phyloP scores from a whole-genome alignment of 768 basidiomycete species.

The Gelatoporia subvermispora region DNA sequence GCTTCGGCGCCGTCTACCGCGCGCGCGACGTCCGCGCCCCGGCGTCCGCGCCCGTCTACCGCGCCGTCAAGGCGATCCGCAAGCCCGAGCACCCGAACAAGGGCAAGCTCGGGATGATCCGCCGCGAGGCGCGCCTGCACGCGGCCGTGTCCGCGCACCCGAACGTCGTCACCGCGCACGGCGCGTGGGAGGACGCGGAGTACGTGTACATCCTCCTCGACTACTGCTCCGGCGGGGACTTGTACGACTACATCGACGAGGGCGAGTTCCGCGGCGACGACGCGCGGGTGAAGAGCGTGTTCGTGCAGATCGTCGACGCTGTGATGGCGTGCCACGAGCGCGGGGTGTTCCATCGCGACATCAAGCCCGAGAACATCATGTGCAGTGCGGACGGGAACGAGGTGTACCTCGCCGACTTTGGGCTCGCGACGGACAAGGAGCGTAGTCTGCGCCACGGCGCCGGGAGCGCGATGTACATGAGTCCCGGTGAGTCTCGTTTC shows the following conservation, averaged over 20 bases:
- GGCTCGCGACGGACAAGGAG: constrained; percentile 25
- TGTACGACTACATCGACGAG: constrained; percentile 37
- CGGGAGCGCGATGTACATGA: constrained; percentile 35
- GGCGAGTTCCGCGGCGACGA: constrained; percentile 32
- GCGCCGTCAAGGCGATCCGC: constrained; percentile 20
- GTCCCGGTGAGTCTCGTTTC: not conserved
- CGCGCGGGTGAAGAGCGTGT: constrained; percentile 38
- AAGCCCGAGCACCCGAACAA: constrained; percentile 7
- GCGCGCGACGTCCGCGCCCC: constrained; percentile 13
- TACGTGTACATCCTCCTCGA: constrained; percentile 22
- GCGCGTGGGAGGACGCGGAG: constrained; percentile 1
- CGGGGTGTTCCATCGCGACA: constrained; percentile 47
- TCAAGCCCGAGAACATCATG: constrained; percentile 49
- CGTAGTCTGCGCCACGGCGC: constrained; percentile 34
- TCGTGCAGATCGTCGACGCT: constrained; percentile 45
- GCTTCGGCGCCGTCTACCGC: constrained; percentile 24
- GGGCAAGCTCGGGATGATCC: constrained; percentile 12
- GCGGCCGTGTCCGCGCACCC: constrained; percentile 1
- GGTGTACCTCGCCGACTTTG: constrained; percentile 47
- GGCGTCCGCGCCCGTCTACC: constrained; percentile 14
- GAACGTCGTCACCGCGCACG: constrained; percentile 8
- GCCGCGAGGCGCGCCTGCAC: constrained; percentile 7
- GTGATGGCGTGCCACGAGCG: constrained; percentile 41
- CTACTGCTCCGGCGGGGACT: constrained; percentile 30
- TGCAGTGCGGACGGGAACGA: constrained; percentile 32